Evolutionary conservation across 768 basidiomycete species (phyloP).

Genomic region (Leccinellum rugosiceps): DNA sequence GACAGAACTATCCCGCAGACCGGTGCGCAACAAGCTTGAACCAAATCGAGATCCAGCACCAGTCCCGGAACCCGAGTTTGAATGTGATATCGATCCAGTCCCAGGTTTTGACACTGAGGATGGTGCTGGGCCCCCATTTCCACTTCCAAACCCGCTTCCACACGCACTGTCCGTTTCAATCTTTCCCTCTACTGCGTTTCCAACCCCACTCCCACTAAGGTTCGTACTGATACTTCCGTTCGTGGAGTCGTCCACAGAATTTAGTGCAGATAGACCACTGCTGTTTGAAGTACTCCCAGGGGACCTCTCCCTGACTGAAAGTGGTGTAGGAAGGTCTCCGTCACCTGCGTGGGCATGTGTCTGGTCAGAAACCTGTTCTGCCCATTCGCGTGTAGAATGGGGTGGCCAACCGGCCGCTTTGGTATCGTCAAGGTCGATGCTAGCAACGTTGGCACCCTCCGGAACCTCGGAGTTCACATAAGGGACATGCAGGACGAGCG

Average conservation of each 20-base stretch:
- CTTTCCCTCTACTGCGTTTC: constrained; percentile 5
- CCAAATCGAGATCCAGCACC: constrained; percentile 24
- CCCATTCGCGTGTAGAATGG: constrained; percentile 44
- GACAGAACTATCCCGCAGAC: constrained; percentile 28
- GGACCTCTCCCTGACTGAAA: constrained; percentile 19
- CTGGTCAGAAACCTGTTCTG: constrained; percentile 39
- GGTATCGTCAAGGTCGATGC: constrained; percentile 18
- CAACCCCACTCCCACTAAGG: constrained; percentile 5
- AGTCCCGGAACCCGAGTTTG: constrained; percentile 23
- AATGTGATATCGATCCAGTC: constrained; percentile 23
- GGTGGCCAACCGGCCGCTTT: constrained; percentile 21
- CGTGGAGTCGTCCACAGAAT: constrained; percentile 25
- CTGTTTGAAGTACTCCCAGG: constrained; percentile 24
- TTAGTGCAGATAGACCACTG: constrained; percentile 22
- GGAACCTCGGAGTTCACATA: constrained; percentile 14
- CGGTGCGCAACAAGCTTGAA: constrained; percentile 19
- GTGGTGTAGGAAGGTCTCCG: neutral
- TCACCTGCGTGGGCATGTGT: constrained; percentile 15
- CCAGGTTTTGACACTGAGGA: constrained; percentile 18
- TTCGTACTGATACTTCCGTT: constrained; percentile 10
- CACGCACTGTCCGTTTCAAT: constrained; percentile 10
- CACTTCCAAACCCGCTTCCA: constrained; percentile 14
- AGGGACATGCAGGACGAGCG: constrained; percentile 32
- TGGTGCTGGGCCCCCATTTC: constrained; percentile 11
- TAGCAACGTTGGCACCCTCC: constrained; percentile 15